Evolutionary conservation across 805 yeast genomes (phyloP).

Genomic region (Candida tammaniensis): DNA sequence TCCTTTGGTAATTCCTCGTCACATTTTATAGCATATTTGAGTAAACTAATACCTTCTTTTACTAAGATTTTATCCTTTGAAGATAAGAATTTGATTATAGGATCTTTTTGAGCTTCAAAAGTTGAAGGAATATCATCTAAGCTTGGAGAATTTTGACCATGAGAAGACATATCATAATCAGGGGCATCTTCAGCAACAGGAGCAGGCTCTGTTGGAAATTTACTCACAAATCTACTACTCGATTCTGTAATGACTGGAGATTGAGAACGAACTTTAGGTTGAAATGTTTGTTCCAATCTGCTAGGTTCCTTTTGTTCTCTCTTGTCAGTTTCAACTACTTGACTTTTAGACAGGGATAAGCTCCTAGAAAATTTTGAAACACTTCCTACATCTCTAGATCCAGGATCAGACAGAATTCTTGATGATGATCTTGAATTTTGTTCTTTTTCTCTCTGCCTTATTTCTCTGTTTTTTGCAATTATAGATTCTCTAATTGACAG

Average conservation of each 20-base stretch:
- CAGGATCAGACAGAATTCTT: conserved; percentile 7
- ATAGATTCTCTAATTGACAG: conserved; percentile 50
- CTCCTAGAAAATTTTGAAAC: background rate
- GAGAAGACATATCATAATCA: too few relatives aligned
- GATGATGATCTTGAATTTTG: conserved; percentile 17
- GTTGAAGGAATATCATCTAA: background rate
- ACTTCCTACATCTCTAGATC: background rate
- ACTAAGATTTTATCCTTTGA: conserved; percentile 29
- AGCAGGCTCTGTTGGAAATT: too few relatives aligned
- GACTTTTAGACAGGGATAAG: background rate
- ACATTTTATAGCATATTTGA: conserved; percentile 36
- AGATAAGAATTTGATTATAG: conserved; percentile 33
- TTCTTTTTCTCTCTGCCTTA: conserved; percentile 24
- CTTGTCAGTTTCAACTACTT: too few relatives aligned
- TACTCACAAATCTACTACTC: too few relatives aligned
- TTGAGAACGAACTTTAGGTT: too few relatives aligned
- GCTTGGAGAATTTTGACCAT: conserved; percentile 2
- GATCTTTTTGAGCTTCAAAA: conserved; percentile 20
- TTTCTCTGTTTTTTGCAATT: conserved; percentile 40
- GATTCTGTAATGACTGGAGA: too few relatives aligned
- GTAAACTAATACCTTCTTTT: conserved; percentile 34
- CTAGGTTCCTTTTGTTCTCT: background rate
- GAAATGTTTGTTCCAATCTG: too few relatives aligned
- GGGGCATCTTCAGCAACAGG: too few relatives aligned
- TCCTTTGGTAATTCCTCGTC: conserved; percentile 31